phyloP scores from a whole-genome alignment of 208 protist species.

The Polymyxa betae region DNA sequence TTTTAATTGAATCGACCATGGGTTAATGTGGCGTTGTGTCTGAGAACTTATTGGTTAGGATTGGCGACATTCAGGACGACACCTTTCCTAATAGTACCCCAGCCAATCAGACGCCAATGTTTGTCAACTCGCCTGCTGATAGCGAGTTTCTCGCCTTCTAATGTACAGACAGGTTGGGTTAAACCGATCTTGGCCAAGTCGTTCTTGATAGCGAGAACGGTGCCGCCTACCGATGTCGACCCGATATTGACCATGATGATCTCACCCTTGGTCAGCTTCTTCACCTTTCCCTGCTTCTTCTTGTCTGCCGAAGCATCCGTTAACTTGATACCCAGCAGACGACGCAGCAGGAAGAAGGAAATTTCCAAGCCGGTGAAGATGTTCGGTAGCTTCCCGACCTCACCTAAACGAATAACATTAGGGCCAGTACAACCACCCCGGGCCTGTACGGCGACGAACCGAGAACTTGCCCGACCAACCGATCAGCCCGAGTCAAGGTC shows the following conservation, averaged over 20 bases:
- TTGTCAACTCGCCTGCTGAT: conserved; percentile 89
- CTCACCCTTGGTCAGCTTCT: conserved; percentile 92
- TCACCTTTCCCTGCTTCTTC: conserved; percentile 75
- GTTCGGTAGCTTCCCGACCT: conserved; percentile 84
- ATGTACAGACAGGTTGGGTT: conserved; percentile 94
- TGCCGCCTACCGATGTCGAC: conserved; percentile 94
- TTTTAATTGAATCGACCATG: no score
- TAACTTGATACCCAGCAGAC: conserved; percentile 90
- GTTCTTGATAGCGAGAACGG: conserved; percentile 87
- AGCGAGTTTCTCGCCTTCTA: conserved; percentile 93
- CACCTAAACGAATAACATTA: conserved; percentile 70
- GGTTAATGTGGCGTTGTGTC: no score
- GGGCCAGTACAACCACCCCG: neutral
- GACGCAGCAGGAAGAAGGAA: conserved; percentile 93
- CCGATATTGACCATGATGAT: conserved; percentile 99
- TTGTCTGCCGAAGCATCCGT: conserved; percentile 62
- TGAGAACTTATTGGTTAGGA: no score
- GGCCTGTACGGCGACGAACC: conserved; percentile 66
- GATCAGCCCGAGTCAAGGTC: conserved; percentile 94
- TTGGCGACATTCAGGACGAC: neutral
- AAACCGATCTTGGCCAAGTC: conserved; percentile 94
- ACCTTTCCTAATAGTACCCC: conserved; percentile 65
- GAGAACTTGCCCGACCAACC: conserved; percentile 92
- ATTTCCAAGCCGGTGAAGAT: conserved; percentile 97
- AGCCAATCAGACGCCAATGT: conserved; percentile 71